Conservation (phyloP, 2,329 filamentous ascomycete species). For the Fusarium sp. region DNA sequence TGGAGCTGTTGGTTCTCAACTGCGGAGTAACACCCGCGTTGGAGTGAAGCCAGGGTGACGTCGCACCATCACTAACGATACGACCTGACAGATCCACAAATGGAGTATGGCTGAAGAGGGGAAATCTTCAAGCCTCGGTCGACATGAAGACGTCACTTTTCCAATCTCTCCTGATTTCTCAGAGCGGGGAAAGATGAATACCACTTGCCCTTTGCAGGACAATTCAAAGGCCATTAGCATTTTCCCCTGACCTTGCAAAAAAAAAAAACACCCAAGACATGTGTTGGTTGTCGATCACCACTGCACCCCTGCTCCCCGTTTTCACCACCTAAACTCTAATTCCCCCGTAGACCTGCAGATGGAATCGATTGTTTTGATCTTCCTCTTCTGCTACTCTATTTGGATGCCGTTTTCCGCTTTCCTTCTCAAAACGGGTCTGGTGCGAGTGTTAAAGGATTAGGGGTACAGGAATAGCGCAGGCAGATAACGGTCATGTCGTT, state of each 20-base stretch:
- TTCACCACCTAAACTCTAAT: neutral
- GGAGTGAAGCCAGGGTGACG: neutral
- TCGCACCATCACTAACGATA: neutral
- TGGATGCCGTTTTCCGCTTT: neutral
- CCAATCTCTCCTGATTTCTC: neutral
- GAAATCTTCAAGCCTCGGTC: neutral
- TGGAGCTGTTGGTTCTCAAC: neutral
- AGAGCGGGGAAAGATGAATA: neutral
- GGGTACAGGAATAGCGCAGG: neutral
- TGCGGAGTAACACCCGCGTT: neutral
- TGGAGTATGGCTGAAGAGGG: neutral
- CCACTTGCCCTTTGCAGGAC: neutral
- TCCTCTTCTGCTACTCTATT: neutral
- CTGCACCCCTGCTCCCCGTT: neutral
- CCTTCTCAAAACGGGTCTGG: neutral
- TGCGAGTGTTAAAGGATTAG: neutral
- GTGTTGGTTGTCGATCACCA: neutral
- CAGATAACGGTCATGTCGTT: neutral
- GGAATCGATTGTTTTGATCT: neutral
- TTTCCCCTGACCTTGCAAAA: neutral
- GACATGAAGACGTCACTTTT: neutral
- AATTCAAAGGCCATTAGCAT: neutral
- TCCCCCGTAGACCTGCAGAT: neutral
- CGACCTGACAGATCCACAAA: neutral
- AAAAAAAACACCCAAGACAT: no score